Base-by-base conservation (phyloP, 305 asterid genomes). In the Solanum aculeatissimum region DNA sequence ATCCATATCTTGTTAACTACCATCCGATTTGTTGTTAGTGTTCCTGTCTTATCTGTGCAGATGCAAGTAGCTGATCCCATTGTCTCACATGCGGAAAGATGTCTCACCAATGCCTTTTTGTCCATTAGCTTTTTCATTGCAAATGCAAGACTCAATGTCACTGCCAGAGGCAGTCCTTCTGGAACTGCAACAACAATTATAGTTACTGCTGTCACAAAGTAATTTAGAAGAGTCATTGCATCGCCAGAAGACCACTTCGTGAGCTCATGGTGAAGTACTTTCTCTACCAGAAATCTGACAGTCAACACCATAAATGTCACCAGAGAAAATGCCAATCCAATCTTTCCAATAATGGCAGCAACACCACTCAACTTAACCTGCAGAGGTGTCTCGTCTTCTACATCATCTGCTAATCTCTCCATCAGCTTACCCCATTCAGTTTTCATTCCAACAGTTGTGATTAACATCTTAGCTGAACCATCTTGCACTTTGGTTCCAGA, bases 121-220 rank as follows among this genome's bases (percentile, higher is more conserved):
- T 86, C 91, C 98, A 95, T 95, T 80, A 95, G 83, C 63, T 93
- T 93, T 91, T 93, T 92, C 98, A 95, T 93, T 6, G 98, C 98
- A 80, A 95, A 95, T 4, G 98, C 98, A 54, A 95, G 93, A 66
- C 98, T 93, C 58, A 95, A 83, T 32, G 97, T 93, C 72, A 95
- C 98, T 51, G 98, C 98, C 79, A 95, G 85, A 0, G 98, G 98
- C 51, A 95, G 90, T 80, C 98, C 97, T 87, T 95, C 98, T 8
- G 98, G 97, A 18, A 95, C 98, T 7, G 98, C 98, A 69, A 95
- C 98, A 5, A 95, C 98, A 19, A 95, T 90, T 83, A 95, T 93
- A 27, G 98, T 95, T 47, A 95, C 97, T 0, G 97, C 97, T 83
- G 90, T 89, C 8, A 97, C 97, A 53, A 93, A 93, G 91, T 89